These are phyloP conservation scores for Trichoderma erinaceum DNA, from an alignment of 495 filamentous ascomycete species.

Conservation along the genomic window DNA sequence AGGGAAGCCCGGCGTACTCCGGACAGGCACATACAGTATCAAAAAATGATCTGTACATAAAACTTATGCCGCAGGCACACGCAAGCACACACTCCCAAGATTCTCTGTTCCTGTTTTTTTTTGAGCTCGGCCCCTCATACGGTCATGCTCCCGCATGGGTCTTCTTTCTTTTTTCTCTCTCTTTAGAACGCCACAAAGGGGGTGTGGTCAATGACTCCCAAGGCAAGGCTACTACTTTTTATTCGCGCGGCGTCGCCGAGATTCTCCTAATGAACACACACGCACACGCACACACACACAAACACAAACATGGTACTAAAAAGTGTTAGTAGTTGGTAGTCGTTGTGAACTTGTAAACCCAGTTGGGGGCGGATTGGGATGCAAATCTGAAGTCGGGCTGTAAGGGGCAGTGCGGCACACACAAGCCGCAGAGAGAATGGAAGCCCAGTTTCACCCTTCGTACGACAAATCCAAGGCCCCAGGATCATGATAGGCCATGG, in stretches of 20 bases:
- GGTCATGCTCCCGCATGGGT: neutral
- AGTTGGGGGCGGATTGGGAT: neutral
- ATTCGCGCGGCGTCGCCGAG: conserved; percentile 6
- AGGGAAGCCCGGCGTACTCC: neutral
- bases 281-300: neutral
- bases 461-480: neutral
- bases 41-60: neutral
- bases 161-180: neutral
- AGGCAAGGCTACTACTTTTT: neutral
- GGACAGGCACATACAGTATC: neutral
- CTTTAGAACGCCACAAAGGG: neutral
- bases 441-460: neutral
- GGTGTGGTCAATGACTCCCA: neutral
- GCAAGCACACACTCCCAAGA: neutral
- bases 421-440: neutral
- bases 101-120: neutral
- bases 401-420: neutral
- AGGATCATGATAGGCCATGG: neutral
- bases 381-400: neutral
- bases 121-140: neutral
- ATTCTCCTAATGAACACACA: neutral
- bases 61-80: neutral
- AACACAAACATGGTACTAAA: neutral
- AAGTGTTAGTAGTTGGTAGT: neutral
- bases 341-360: neutral